phyloP scores from a whole-genome alignment of 257 asterid species.

The Salvia hispanica region DNA sequence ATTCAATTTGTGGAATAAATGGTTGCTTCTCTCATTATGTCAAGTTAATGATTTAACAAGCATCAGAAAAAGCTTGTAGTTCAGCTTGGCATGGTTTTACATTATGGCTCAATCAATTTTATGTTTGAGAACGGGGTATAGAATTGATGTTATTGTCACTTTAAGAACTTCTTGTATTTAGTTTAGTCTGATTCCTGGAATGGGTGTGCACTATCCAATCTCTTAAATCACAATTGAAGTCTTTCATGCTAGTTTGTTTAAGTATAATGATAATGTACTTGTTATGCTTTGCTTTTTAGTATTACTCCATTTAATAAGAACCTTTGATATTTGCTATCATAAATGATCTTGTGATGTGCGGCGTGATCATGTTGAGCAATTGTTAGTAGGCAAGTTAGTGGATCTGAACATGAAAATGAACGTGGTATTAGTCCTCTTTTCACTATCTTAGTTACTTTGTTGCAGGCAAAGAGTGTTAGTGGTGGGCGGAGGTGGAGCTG shows the following conservation, averaged over 20 bases:
- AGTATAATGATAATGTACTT: slow-evolving; percentile 6
- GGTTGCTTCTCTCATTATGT: slow-evolving; percentile 13
- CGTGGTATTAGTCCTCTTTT: slow-evolving; percentile 23
- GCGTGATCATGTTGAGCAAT: slow-evolving; percentile 13
- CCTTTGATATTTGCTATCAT: slow-evolving; percentile 17
- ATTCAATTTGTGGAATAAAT: slow-evolving; percentile 2
- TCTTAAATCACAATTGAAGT: slow-evolving; percentile 14
- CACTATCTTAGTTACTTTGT: slow-evolving; percentile 30
- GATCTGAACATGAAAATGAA: neutral
- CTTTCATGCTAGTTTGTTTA: neutral
- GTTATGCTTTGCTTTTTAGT: slow-evolving; percentile 5
- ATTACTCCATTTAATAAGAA: slow-evolving; percentile 13
- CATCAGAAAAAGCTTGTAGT: slow-evolving; percentile 14
- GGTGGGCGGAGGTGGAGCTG: slow-evolving; percentile 98
- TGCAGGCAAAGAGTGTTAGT: slow-evolving; percentile 81
- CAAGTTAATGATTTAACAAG: slow-evolving; percentile 3
- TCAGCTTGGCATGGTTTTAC: neutral
- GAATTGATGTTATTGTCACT: slow-evolving; percentile 4
- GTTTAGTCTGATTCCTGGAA: slow-evolving; percentile 23
- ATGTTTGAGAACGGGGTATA: neutral
- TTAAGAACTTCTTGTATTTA: neutral
- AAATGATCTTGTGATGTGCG: slow-evolving; percentile 5
- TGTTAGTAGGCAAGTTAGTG: neutral
- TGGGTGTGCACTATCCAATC: neutral
- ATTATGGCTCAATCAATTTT: neutral